A percentile compares a stretch with the other conserved stretches of the same genome.
Evolutionary conservation across 768 basidiomycete species (phyloP).

Genomic region (Phaeolepiota aurea): DNA sequence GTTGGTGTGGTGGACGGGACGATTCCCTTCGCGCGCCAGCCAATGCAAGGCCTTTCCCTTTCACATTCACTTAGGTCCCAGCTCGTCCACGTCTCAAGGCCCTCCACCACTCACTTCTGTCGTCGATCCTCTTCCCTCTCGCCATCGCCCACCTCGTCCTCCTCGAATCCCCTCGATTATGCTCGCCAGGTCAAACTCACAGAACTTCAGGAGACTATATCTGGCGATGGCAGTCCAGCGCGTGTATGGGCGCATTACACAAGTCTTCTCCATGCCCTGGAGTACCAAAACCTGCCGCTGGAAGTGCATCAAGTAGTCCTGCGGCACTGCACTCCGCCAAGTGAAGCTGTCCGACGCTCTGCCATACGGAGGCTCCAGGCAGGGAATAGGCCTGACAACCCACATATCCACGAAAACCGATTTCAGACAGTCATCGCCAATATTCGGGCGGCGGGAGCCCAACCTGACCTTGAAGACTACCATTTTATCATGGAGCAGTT

Average conservation of each 20-base stretch:
- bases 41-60: neutral
- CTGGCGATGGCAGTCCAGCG: slow-evolving; percentile 28
- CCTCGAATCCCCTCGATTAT: slow-evolving; percentile 2
- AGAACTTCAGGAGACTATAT: slow-evolving; percentile 24
- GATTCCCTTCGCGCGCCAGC: no score
- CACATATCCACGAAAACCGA: slow-evolving; percentile 58
- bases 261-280: slow-evolving; percentile 42
- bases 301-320: slow-evolving; percentile 65
- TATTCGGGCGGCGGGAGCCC: slow-evolving; percentile 46
- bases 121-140: neutral
- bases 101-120: no score
- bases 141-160: slow-evolving; percentile 1
- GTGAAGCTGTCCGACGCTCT: slow-evolving; percentile 33
- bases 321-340: slow-evolving; percentile 50
- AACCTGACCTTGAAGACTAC: slow-evolving; percentile 57
- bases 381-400: slow-evolving; percentile 23
- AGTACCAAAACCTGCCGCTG: slow-evolving; percentile 44
- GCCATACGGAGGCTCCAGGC: slow-evolving; percentile 31
- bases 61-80: neutral
- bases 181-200: slow-evolving; percentile 4
- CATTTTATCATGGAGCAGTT: slow-evolving; percentile 70
- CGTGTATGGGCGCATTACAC: slow-evolving; percentile 61
- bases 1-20: no score
- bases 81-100: no score
- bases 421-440: slow-evolving; percentile 62